Evolutionary conservation across 2,329 filamentous ascomycete species (phyloP).

Genomic region (Proliferodiscus dingleyae): DNA sequence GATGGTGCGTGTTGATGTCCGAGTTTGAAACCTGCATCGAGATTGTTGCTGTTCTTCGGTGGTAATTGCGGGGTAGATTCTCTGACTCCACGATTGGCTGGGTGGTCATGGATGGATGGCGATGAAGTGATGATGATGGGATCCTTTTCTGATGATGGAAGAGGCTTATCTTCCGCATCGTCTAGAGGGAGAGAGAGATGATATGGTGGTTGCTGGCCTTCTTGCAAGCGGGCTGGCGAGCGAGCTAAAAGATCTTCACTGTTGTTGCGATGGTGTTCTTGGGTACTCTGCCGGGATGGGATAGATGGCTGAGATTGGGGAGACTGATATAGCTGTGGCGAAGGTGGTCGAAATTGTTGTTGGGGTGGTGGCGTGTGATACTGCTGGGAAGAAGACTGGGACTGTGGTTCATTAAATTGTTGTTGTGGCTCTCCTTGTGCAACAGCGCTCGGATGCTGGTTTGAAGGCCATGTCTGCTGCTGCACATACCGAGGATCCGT

Average conservation of each 20-base stretch:
- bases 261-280: conserved; percentile 4
- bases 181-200: conserved; percentile 26
- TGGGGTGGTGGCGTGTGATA: neutral
- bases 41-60: too few relatives aligned
- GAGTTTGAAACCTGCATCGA: too few relatives aligned
- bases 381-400: neutral
- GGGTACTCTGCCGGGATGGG: neutral
- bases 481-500: conserved; percentile 7
- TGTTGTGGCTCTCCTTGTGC: conserved; percentile 1
- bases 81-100: too few relatives aligned
- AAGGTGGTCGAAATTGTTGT: neutral
- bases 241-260: conserved; percentile 28
- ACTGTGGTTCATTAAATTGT: neutral
- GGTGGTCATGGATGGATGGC: neutral
- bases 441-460: conserved; percentile 2
- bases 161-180: conserved; percentile 13
- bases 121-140: neutral
- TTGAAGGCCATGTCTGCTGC: neutral
- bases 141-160: conserved; percentile 10
- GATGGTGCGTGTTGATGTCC: too few relatives aligned
- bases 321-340: neutral
- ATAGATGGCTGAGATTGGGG: neutral
- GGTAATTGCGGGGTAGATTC: neutral
- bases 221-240: conserved; percentile 23
- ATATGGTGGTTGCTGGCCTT: conserved; percentile 30